Conservation (phyloP, 148 eudicot genomes). For the Camellia japonica region DNA sequence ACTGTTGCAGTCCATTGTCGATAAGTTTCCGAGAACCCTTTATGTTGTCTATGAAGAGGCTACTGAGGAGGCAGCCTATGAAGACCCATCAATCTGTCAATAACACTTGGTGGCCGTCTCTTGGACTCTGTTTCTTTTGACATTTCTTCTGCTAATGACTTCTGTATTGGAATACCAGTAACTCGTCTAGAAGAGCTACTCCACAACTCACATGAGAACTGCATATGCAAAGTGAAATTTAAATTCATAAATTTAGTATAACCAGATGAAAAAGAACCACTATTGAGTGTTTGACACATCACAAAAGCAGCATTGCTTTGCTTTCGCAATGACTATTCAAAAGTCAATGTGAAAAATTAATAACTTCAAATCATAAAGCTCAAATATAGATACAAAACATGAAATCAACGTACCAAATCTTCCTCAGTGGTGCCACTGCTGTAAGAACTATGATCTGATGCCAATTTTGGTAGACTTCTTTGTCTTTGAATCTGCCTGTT, state of each 20-base stretch:
- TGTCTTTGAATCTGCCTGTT: conserved; percentile 26
- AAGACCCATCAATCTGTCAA: conserved; percentile 93
- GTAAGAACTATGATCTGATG: conserved; percentile 31
- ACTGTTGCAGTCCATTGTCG: conserved; percentile 25
- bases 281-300: background rate
- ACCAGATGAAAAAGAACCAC: background rate
- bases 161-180: conserved; percentile 60
- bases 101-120: conserved; percentile 51
- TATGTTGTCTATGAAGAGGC: conserved; percentile 42
- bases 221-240: conserved; percentile 19
- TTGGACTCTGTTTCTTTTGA: conserved; percentile 45
- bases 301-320: background rate
- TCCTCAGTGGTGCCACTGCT: conserved; percentile 28
- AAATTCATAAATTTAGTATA: background rate
- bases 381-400: conserved; percentile 6
- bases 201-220: conserved; percentile 45
- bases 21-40: conserved; percentile 33
- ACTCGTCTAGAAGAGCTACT: conserved; percentile 30
- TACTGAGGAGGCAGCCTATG: conserved; percentile 72
- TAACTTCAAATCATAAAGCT: background rate
- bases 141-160: conserved; percentile 63
- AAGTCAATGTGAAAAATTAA: background rate
- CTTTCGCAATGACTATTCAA: background rate
- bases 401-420: conserved; percentile 34
- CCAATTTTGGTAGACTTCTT: conserved; percentile 27